Base-by-base conservation (phyloP, 257 asterid species). In the Jacaranda copaia region DNA sequence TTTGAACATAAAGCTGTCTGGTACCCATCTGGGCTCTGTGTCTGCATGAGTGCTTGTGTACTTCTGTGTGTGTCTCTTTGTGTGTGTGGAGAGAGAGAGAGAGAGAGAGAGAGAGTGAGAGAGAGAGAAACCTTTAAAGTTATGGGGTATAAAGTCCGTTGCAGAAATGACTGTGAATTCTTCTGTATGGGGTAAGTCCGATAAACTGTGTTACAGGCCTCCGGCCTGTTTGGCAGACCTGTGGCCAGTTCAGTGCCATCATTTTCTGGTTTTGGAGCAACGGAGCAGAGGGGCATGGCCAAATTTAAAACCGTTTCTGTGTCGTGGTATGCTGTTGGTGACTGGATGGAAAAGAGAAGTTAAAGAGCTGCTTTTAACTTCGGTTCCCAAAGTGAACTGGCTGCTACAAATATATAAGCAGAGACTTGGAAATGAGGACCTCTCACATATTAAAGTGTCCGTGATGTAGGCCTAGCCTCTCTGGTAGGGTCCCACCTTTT, bases 81-180 rank as follows among this genome's bases (percentile, higher is more conserved):
- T 39, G 19, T 9, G 53, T 0, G 53, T 4, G 51, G 12, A 8
- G 8, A 42, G 46, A 42, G 46, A 42, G 46, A 42, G 46, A 40
- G 68, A 53, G 46, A 52, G 66, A 53, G 49, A 25, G 53, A 65
- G 58, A 48, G 35, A 79, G 62, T 15, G 51, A 58, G 71, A 45
- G 78, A 74, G 43, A 43, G 55, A 51, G 70, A 64, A 38, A 92
- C 97, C 97, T 89, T 90, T 58, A 92, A 78, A 39, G 89, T 85
- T 68, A 92, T 86, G 81, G 94, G 96, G 75, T 78, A 80, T 42
- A 87, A 71, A 66, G 73, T 57, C 81, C 77, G 73, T 55, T 81
- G 93, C 46, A 82, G 86, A 75, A 78, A 85, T 68, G 88, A 82
- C 57, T 83, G 86, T 52, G 93, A 61, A 40, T 73, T 88, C 79